A percentile compares a stretch with the other conserved stretches of the same genome.
Evolutionary conservation across 2,329 filamentous ascomycete species (phyloP).

Genomic region (Aspergillus sp.): DNA sequence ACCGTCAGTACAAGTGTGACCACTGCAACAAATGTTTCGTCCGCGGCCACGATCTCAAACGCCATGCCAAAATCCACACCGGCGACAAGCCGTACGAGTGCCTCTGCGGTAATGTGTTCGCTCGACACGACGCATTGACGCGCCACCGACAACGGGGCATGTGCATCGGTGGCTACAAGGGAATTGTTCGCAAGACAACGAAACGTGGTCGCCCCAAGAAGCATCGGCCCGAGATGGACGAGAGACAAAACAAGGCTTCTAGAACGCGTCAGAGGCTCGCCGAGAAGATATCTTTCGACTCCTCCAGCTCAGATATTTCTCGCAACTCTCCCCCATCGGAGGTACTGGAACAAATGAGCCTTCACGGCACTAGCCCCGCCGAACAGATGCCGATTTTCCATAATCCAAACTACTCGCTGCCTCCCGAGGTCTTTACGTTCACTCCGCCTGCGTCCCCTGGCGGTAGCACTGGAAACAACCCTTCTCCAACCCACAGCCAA

Average conservation of each 20-base stretch:
- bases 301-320: constrained; percentile 37
- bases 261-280: constrained; percentile 48
- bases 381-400: constrained; percentile 30
- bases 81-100: constrained; percentile 95
- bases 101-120: constrained; percentile 90
- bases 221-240: constrained; percentile 57
- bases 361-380: constrained; percentile 32
- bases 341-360: constrained; percentile 38
- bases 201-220: constrained; percentile 67
- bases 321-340: constrained; percentile 43
- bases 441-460: constrained; percentile 48
- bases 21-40: constrained; percentile 95
- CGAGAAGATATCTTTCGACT: constrained; percentile 35
- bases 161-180: constrained; percentile 93
- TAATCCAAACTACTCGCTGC: constrained; percentile 31
- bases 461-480: constrained; percentile 36
- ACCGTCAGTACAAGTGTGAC: constrained; percentile 91
- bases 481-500: constrained; percentile 33
- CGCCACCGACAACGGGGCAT: constrained; percentile 92
- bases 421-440: constrained; percentile 43
- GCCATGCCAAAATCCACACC: constrained; percentile 95
- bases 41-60: constrained; percentile 92
- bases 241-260: constrained; percentile 55
- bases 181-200: constrained; percentile 64
- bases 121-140: constrained; percentile 90